A percentile compares a stretch with the other conserved stretches of the same genome.
These are phyloP conservation scores for Trametes maxima DNA, from an alignment of 768 basidiomycete genomes.

Conservation along the genomic window DNA sequence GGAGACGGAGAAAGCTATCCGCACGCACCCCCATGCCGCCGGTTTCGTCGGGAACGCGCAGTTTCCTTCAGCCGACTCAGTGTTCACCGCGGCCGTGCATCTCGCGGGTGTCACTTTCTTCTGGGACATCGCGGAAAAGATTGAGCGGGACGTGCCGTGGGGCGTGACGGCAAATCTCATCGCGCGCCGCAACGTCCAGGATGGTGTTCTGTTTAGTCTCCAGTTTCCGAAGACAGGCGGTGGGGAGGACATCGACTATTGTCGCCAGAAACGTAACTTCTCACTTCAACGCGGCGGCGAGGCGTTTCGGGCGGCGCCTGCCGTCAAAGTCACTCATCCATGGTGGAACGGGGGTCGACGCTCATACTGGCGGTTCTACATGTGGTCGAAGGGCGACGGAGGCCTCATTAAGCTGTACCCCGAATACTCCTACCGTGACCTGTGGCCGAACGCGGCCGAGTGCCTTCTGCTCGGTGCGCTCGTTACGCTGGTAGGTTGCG, in stretches of 20 bases:
- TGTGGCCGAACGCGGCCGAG: conserved; percentile 54
- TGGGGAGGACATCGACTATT: conserved; percentile 66
- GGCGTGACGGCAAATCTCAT: conserved; percentile 65
- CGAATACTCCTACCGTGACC: conserved; percentile 46
- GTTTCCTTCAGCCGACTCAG: conserved; percentile 49
- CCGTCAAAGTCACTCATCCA: conserved; percentile 54
- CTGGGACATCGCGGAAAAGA: conserved; percentile 61
- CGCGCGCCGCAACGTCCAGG: conserved; percentile 45
- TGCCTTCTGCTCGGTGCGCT: conserved; percentile 31
- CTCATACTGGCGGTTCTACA: conserved; percentile 55
- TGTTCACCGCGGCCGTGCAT: conserved; percentile 58
- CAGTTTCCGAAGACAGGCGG: conserved; percentile 64
- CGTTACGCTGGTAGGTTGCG: not conserved
- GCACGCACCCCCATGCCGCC: conserved; percentile 46
- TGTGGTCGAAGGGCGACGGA: conserved; percentile 63
- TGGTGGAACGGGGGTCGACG: conserved; percentile 54
- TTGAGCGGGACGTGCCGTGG: conserved; percentile 50
- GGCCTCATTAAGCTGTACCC: conserved; percentile 52
- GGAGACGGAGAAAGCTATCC: conserved; percentile 50
- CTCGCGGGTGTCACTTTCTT: conserved; percentile 61
- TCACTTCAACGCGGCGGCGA: conserved; percentile 37
- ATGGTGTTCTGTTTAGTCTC: conserved; percentile 48
- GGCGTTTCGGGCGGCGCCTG: conserved; percentile 52
- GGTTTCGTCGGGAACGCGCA: conserved; percentile 56
- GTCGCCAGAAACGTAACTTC: conserved; percentile 46